Conservation (phyloP, 306 rosid species). For the Vicia faba region DNA sequence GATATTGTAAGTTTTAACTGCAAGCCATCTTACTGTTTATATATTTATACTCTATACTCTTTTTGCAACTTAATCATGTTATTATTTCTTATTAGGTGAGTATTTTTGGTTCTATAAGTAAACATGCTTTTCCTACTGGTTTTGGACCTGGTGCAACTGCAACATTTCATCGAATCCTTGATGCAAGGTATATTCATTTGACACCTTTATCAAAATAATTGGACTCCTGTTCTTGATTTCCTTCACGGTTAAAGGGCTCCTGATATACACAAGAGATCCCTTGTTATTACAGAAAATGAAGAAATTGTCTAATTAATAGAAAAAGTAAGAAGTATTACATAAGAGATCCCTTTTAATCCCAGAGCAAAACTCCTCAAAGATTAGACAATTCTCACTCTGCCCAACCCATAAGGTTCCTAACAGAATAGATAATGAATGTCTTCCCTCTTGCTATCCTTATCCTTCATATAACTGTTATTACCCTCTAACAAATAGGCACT, state of each 20-base stretch:
- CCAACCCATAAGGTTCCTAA: too few species aligned
- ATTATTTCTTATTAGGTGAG: constrained; percentile 59
- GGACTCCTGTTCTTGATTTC: constrained; percentile 21
- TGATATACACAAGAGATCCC: too few species aligned
- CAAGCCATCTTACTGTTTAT: constrained; percentile 22
- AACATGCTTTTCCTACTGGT: constrained; percentile 65
- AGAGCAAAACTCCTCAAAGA: too few species aligned
- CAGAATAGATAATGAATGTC: too few species aligned
- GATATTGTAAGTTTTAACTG: constrained; percentile 67
- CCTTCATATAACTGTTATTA: too few species aligned
- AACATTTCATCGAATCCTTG: constrained; percentile 77
- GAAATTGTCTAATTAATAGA: too few species aligned
- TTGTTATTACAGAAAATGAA: too few species aligned
- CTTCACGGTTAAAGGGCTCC: constrained; percentile 12
- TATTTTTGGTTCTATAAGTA: constrained; percentile 54
- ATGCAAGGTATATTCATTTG: constrained; percentile 57
- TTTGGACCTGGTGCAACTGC: constrained; percentile 82
- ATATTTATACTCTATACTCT: constrained; percentile 30
- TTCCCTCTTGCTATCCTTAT: too few species aligned
- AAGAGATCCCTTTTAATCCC: too few species aligned
- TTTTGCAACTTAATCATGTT: constrained; percentile 9
- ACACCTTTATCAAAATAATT: constrained; percentile 14
- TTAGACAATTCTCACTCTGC: too few species aligned
- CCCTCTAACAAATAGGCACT: too few species aligned
- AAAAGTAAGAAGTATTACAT: too few species aligned